These are phyloP conservation scores for Pseudevernia furfuracea DNA, from an alignment of 495 filamentous ascomycete genomes.

Conservation along the genomic window DNA sequence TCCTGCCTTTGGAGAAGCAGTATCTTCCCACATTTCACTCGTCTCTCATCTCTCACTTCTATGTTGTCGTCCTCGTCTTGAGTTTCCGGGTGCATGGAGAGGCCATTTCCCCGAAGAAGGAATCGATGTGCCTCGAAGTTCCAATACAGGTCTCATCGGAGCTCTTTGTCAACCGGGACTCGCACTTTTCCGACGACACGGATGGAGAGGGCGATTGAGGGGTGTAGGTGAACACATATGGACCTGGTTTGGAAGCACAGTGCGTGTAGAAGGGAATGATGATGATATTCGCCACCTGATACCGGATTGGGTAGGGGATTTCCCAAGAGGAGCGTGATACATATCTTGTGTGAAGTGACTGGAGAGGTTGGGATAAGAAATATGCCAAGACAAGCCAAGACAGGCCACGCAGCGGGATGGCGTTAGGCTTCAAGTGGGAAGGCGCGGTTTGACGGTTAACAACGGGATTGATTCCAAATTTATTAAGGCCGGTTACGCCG, in stretches of 20 bases:
- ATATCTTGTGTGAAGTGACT: not conserved
- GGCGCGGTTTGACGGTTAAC: not conserved
- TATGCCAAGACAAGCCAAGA: not conserved
- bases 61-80: not conserved
- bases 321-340: not conserved
- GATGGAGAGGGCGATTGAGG: not conserved
- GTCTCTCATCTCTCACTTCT: not conserved
- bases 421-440: not conserved
- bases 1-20: not conserved
- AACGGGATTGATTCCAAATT: not conserved
- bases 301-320: not conserved
- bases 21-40: not conserved
- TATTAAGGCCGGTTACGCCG: not conserved
- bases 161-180: not conserved
- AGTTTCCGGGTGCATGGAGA: not conserved
- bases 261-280: not conserved
- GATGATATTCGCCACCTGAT: not conserved
- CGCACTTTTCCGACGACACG: conserved; percentile 4
- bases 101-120: not conserved
- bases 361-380: not conserved
- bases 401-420: not conserved
- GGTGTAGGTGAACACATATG: not conserved
- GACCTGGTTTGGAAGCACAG: not conserved
- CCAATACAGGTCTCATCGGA: not conserved
- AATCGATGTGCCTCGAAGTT: not conserved